A percentile compares a stretch with the other conserved stretches of the same genome.
Evolutionary conservation across 1,284 basidiomycete species (phyloP).

Genomic region (Papiliotrema nemorosa): DNA sequence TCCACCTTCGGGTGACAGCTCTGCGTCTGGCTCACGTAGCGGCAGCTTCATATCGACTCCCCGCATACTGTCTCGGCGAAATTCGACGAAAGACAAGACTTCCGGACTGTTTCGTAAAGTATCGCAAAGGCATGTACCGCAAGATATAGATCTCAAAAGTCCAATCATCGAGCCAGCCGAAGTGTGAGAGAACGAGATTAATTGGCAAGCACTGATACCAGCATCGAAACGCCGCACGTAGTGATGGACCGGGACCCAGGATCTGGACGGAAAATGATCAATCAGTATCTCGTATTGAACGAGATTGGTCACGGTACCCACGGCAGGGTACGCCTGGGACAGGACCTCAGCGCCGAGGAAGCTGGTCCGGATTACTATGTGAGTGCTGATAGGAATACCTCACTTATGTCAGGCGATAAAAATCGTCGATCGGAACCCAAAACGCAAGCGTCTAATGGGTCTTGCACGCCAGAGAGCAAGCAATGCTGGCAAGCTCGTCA

Average conservation of each 20-base stretch:
- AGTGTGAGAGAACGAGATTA: not conserved
- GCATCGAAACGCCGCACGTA: slow-evolving; percentile 59
- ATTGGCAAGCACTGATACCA: slow-evolving; percentile 9
- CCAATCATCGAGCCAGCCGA: not conserved
- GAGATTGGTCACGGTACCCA: slow-evolving; percentile 76
- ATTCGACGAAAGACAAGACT: slow-evolving; percentile 18
- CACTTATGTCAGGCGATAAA: slow-evolving; percentile 67
- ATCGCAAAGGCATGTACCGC: slow-evolving; percentile 7
- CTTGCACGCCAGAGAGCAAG: slow-evolving; percentile 35
- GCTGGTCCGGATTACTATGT: slow-evolving; percentile 18
- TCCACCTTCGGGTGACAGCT: not conserved
- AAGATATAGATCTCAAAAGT: not conserved
- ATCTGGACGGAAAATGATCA: slow-evolving; percentile 59
- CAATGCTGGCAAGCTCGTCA: slow-evolving; percentile 56
- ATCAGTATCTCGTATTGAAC: slow-evolving; percentile 63
- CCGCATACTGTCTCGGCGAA: slow-evolving; percentile 17
- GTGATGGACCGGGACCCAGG: slow-evolving; percentile 43
- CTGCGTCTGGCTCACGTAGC: slow-evolving; percentile 18
- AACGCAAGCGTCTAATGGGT: slow-evolving; percentile 60
- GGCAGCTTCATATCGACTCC: slow-evolving; percentile 23
- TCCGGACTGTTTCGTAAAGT: slow-evolving; percentile 6
- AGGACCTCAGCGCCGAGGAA: slow-evolving; percentile 53
- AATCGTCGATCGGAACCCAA: slow-evolving; percentile 65
- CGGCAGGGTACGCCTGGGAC: slow-evolving; percentile 71
- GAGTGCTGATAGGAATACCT: not conserved